Evolutionary conservation across 139 green algal species (phyloP), one percentile per base, ranked within the genome.

Genomic region (Auxenochlorella pyrenoidosa): DNA sequence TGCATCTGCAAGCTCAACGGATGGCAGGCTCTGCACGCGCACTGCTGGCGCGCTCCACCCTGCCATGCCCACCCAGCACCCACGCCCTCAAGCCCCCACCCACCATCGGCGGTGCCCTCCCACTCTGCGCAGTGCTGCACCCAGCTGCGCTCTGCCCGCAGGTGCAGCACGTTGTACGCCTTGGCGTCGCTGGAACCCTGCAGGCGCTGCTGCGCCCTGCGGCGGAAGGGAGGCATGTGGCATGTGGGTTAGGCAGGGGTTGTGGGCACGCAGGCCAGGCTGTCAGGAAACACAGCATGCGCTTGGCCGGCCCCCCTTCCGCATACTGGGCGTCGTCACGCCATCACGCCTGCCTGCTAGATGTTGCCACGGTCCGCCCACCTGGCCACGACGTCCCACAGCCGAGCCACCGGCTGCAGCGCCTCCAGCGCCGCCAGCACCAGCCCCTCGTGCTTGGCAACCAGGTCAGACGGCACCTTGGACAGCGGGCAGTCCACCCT

Each of bases 361-460:
- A 16, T 21, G 32, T 36, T 12, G 36, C 70, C 1, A 5, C 16
- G 6, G n/a, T 10, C 40, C 41, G 13, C 32, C 43, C 75, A 81
- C 75, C 75, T 81, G 43, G 18, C 36, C 13, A 81, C 8, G 6
- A 41, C 12, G 30, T 81, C 75, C 75, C 15, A 43, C 75, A 81
- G 43, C 30, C 28, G 43, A 4, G n/a, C 18, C 43, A 32, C 75
- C 6, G 51, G 75, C 75, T 63, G 75, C 43, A 81, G 75, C 75
- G 75, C 75, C 15, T 8, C 40, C 21, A 41, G 32, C 30, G 75
- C 75, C 13, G 75, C 75, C 59, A 81, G 59, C 43, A 41, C 75
- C 43, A 81, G 44, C 43, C 32, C 30, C 75, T 81, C 43, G 75
- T 81, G 75, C 75, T 81, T 81, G 43, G 59, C 75, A 59, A 81